Conservation (phyloP, 2,329 filamentous ascomycete species). For the Graphilbum ipis-grandicollis region DNA sequence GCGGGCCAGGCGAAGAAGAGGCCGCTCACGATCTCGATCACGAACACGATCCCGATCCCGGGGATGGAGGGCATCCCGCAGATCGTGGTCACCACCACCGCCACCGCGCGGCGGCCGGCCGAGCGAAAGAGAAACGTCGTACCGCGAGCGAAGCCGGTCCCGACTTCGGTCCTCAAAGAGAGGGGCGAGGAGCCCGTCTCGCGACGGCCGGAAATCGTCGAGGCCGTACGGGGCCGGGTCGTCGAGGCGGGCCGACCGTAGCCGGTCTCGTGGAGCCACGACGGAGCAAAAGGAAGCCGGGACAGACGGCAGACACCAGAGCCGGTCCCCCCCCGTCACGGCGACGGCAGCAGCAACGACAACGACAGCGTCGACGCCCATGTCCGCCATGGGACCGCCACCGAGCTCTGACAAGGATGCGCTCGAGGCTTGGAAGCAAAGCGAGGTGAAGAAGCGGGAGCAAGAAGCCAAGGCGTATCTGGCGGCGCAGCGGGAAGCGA, state of each 20-base stretch:
- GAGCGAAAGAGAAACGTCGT: background rate
- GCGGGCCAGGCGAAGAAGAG: conserved; percentile 1
- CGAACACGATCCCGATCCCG: no score
- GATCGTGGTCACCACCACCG: background rate
- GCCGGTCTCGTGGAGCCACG: background rate
- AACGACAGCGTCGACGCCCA: background rate
- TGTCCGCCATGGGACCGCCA: conserved; percentile 13
- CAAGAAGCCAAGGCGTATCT: conserved; percentile 48
- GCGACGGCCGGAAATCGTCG: no score
- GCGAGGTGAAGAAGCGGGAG: conserved; percentile 43
- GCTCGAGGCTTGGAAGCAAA: conserved; percentile 39
- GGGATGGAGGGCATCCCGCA: no score
- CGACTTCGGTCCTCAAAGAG: background rate
- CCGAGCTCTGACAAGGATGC: conserved; percentile 27
- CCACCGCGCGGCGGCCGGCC: background rate
- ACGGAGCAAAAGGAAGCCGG: conserved; percentile 13
- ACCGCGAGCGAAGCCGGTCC: conserved; percentile 5
- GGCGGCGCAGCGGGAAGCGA: conserved; percentile 42
- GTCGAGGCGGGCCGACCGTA: background rate
- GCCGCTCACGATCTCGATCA: conserved; percentile 1
- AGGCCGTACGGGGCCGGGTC: no score
- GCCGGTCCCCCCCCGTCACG: conserved; percentile 17
- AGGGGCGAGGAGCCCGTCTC: no score
- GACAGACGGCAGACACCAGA: conserved; percentile 24
- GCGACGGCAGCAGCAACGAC: background rate